Conservation (phyloP, 768 basidiomycete genomes). For the Tulasnella sp. region DNA sequence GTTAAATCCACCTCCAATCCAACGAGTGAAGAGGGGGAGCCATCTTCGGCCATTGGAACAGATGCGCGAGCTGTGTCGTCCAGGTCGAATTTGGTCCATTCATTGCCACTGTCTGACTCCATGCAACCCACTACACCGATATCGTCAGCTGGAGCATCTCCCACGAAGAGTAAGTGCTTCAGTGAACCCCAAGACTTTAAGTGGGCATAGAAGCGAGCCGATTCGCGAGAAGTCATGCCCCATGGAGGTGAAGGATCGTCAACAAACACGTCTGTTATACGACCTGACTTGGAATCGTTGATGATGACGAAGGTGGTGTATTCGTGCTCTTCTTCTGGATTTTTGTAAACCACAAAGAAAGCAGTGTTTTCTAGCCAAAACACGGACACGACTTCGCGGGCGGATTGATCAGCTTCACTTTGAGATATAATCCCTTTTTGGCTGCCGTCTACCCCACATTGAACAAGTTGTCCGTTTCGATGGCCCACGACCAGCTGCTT, state of each 20-base stretch:
- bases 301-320: constrained; percentile 11
- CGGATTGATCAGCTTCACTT: background rate
- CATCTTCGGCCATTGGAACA: constrained; percentile 15
- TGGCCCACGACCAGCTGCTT: constrained; percentile 15
- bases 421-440: constrained; percentile 8
- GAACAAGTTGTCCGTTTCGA: constrained; percentile 1
- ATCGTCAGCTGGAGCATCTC: constrained; percentile 15
- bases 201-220: constrained; percentile 4
- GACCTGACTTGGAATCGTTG: constrained; percentile 3
- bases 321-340: constrained; percentile 11
- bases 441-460: constrained; percentile 11
- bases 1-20: constrained; percentile 16
- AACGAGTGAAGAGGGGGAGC: constrained; percentile 4
- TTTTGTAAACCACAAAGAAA: constrained; percentile 11
- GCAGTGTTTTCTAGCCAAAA: constrained; percentile 13
- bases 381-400: constrained; percentile 12
- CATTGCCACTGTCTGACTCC: background rate
- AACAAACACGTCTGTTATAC: constrained; percentile 6
- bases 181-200: constrained; percentile 14
- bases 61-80: constrained; percentile 15
- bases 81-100: constrained; percentile 15
- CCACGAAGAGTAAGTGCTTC: constrained; percentile 16
- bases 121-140: constrained; percentile 6
- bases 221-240: constrained; percentile 14
- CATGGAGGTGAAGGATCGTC: constrained; percentile 15